Evolutionary conservation across 2,329 filamentous ascomycete species (phyloP), one percentile per base, ranked within the genome.

Genomic region (Stemphylium lycopersici): DNA sequence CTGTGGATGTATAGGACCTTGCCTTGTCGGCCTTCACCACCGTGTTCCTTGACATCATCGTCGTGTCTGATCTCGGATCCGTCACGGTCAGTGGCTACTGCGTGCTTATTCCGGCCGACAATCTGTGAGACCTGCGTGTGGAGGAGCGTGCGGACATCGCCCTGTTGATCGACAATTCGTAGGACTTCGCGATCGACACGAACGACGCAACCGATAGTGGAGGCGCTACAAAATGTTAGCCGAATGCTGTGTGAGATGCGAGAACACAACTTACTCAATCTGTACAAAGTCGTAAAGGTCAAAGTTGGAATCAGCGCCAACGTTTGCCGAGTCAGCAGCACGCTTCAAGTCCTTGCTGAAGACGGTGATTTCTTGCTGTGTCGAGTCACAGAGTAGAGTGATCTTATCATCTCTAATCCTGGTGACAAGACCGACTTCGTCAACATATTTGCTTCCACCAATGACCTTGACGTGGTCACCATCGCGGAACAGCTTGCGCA

Each of bases 401-500:
- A 99, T 92, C 34, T 90, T 88, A 73, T 99, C 95, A 56, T 96
- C 91, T 43, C 87, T 89, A 63, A 97, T 95, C 74, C 91, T 91
- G 62, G 98, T 92, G 46, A 99, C 93, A 85, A 97, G 96, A 76
- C 95, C 95, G 39, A 98, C 90, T 77, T 99, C 95, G 66, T 97
- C 95, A 50, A 90, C 87, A 75, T 93, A 98, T 66, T 91, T 90
- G 78, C 93, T 96, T 34, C 93, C 93, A 50, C 95, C 93, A 72
- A 97, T 96, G 64, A 99, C 95, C 80, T 98, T 98, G 80, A 99
- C 95, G 71, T 99, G 95, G 69, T 99, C 95, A 81, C 95, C 95
- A 58, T 93, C 84, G 62, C 85, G 87, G 83, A 99, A 99, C 26
- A 91, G 86, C 78, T 99, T 99, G 53, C 95, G 90, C 22, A 99